Base-by-base conservation (phyloP, 140 eudicot genomes). In the Cichorium intybus region DNA sequence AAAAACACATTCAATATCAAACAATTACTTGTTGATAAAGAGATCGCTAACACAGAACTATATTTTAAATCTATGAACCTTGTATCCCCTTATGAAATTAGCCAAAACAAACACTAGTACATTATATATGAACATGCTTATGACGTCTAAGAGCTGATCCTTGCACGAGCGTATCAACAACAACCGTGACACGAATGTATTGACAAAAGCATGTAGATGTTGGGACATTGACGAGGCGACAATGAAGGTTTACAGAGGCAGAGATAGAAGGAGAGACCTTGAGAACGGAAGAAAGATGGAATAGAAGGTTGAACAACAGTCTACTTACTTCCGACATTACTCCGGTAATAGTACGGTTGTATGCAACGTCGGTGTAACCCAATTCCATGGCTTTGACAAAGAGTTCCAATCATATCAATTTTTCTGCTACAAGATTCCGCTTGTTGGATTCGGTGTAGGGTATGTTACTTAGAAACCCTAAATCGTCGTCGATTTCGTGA, bases 361-460 rank as follows among this genome's bases (percentile, higher is more conserved):
- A 92, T 41, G 98, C 96, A 31, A 88, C 70, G 12, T 89, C 98
- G 23, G 89, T 68, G 89, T 85, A 92, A 18, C 98, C 98, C 3
- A 92, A 60, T 52, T 85, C 96, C 81, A 85, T 78, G 51, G 95
- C 78, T 73, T 85, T 88, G 14, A 83, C 71, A 5, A 70, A 51
- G 71, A 83, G 85, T 72, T 85, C 85, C 11, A 92, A 60, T 16
- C 95, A 95, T 20, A 54, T 67, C 51, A 77, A 18, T 73, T 82
- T 79, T 10, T 66, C 69, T 66, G 84, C 11, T 43, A 73, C 65
- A 16, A 77, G 14, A 11, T 7, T 50, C 4, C 69, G 65, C 37
- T 83, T 83, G 64, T 34, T 74, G 64, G 94, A 82, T 53, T 91
- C 98, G 5, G 54, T 69, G 86, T 83, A 92, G 24, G 98, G 96